Evolutionary conservation across 805 yeast genomes (phyloP).

Genomic region (Metschnikowia lochheadii): DNA sequence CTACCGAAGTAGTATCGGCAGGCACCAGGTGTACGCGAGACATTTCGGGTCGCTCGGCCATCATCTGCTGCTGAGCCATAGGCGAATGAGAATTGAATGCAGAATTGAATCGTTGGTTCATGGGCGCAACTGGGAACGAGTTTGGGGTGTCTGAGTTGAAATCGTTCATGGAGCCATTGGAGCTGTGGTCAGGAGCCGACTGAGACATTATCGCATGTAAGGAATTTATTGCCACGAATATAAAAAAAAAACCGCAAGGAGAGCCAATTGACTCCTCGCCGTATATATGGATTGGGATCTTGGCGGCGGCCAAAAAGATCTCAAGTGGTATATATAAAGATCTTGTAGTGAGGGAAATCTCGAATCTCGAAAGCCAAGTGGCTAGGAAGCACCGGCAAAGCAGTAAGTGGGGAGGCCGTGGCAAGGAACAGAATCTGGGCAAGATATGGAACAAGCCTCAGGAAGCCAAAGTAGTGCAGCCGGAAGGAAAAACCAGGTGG

Average conservation of each 20-base stretch:
- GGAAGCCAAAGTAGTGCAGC: neutral
- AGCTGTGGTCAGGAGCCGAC: neutral
- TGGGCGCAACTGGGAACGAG: neutral
- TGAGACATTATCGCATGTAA: neutral
- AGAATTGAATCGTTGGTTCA: neutral
- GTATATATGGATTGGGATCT: neutral
- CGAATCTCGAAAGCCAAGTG: neutral
- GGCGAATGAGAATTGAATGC: neutral
- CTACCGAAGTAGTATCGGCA: neutral
- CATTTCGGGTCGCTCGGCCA: constrained; percentile 2
- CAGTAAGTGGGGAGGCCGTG: neutral
- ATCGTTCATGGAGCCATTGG: neutral
- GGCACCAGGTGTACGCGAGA: constrained; percentile 5
- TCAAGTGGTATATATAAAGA: neutral
- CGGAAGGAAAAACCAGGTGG: neutral
- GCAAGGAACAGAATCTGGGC: neutral
- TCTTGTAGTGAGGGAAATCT: neutral
- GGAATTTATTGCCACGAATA: too few species aligned
- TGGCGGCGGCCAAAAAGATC: neutral
- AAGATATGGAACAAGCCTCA: neutral
- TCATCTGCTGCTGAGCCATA: neutral
- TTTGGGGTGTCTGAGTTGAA: neutral
- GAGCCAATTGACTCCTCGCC: neutral
- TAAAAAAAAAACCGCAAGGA: neutral
- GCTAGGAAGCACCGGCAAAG: neutral